A percentile compares a stretch with the other conserved stretches of the same genome.
phyloP scores from a whole-genome alignment of 1,284 basidiomycete genomes.

The Ganoderma lingzhi region DNA sequence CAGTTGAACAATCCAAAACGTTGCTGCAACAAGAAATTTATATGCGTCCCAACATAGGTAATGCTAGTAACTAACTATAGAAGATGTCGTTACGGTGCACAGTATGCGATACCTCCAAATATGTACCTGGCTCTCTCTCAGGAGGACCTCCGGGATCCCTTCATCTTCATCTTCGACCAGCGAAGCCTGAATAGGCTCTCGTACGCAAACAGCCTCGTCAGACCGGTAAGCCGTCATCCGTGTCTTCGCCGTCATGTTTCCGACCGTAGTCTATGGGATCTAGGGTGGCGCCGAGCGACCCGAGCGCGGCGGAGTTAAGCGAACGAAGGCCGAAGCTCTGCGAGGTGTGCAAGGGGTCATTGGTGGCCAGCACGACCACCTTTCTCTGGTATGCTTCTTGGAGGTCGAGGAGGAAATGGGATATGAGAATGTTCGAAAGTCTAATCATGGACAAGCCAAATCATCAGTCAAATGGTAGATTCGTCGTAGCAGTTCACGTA shows the following conservation, averaged over 20 bases:
- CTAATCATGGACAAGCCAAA: background rate
- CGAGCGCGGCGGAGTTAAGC: background rate
- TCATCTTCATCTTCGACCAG: background rate
- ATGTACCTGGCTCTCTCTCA: background rate
- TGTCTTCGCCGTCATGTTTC: background rate
- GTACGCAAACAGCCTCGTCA: too few relatives aligned
- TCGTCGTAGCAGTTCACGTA: background rate
- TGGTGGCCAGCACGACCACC: slow-evolving; percentile 50
- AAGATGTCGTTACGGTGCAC: too few relatives aligned
- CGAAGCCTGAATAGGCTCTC: background rate
- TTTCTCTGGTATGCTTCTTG: slow-evolving; percentile 4
- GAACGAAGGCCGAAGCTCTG: background rate
- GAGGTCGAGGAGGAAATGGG: slow-evolving; percentile 1
- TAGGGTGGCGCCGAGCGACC: background rate
- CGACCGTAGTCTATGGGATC: background rate
- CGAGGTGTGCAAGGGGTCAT: background rate
- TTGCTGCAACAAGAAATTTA: too few relatives aligned
- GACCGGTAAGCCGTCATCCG: background rate
- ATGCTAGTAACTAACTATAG: too few relatives aligned
- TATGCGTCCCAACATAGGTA: too few relatives aligned
- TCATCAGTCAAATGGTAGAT: background rate
- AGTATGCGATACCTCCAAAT: too few relatives aligned
- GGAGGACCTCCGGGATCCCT: background rate
- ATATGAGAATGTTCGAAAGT: background rate
- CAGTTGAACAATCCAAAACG: too few relatives aligned